Base-by-base conservation (phyloP, 805 yeast genomes). In the Hanseniaspora vineae region DNA sequence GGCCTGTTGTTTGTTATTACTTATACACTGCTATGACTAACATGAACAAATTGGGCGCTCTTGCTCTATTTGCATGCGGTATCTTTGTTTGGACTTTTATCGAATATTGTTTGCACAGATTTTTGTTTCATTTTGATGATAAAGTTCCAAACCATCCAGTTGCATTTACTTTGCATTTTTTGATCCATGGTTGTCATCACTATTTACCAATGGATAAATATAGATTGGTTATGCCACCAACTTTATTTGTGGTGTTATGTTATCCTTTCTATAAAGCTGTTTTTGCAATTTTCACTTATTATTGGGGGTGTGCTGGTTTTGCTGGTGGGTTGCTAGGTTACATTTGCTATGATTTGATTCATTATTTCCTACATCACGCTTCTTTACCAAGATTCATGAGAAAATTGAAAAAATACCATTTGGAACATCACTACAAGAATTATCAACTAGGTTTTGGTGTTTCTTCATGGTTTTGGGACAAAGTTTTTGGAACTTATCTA, bases 361-460 rank as follows among this genome's bases (percentile, higher is more conserved):
- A 92, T 68, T 92, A 92, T 66, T 77, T 85, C 59, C 69, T 92
- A 61, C 99, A 92, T 63, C 99, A 92, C 67, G 77, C 85, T 37
- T 75, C 73, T 59, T 72, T 92, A 58, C 98, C 98, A 20, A 58
- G 68, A 39, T 83, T 72, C 61, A 69, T 87, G 67, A 88, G 85
- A 62, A 79, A 76, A 31, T 70, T 87, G 60, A 92, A 92, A 67
- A 85, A 84, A 45, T 81, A 87, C 62, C 99, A 92, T 65, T 75
- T 92, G 66, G 97, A 90, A 65, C 99, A 92, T 66, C 99, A 92
- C 64, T 92, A 92, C 72, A 89, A 90, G 71, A 90, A 92, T 67
- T 92, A 86, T 66, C 95, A 94, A 66, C 69, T 89, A 56, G 99
- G 97, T 1, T 92, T 89, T 57, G 99, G 99, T 55, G 97, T 92